These are phyloP conservation scores for Auriculariales sp. DNA, from an alignment of 768 basidiomycete genomes.

Conservation along the genomic window DNA sequence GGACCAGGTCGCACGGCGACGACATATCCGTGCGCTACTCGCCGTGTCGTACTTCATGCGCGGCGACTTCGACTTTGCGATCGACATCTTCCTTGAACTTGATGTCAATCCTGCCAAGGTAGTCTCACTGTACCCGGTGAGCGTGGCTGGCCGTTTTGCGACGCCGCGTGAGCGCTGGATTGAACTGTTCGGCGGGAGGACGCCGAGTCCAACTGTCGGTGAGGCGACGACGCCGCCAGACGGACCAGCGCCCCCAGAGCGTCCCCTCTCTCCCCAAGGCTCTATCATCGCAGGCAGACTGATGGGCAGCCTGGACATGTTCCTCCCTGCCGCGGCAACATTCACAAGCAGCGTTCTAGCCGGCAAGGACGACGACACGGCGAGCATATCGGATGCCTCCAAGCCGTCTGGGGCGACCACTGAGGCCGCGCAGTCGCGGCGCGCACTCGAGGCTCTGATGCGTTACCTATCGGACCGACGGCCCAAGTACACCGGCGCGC, in stretches of 20 bases:
- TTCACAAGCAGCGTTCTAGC: conserved; percentile 4
- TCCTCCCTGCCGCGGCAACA: conserved; percentile 22
- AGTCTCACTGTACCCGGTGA: conserved; percentile 73
- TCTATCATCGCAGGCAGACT: conserved; percentile 32
- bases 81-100: conserved; percentile 76
- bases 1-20: conserved; percentile 46
- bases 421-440: conserved; percentile 7
- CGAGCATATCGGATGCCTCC: conserved; percentile 24
- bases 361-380: conserved; percentile 50
- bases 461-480: conserved; percentile 82
- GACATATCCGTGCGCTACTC: conserved; percentile 52
- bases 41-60: conserved; percentile 66
- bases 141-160: conserved; percentile 63
- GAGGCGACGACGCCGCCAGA: conserved; percentile 11
- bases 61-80: conserved; percentile 58
- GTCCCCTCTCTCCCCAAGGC: no score
- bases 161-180: conserved; percentile 64
- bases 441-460: conserved; percentile 77
- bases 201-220: conserved; percentile 11
- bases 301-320: conserved; percentile 40
- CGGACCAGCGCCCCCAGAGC: no score
- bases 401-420: neutral
- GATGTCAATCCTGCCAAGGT: conserved; percentile 92
- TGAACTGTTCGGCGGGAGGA: conserved; percentile 66
- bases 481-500: conserved; percentile 68